Percentiles rank a stretch among this genome's conserved stretches.
These are phyloP conservation scores for Cyberlindnera mrakii DNA, from an alignment of 805 yeast genomes.

Conservation along the genomic window DNA sequence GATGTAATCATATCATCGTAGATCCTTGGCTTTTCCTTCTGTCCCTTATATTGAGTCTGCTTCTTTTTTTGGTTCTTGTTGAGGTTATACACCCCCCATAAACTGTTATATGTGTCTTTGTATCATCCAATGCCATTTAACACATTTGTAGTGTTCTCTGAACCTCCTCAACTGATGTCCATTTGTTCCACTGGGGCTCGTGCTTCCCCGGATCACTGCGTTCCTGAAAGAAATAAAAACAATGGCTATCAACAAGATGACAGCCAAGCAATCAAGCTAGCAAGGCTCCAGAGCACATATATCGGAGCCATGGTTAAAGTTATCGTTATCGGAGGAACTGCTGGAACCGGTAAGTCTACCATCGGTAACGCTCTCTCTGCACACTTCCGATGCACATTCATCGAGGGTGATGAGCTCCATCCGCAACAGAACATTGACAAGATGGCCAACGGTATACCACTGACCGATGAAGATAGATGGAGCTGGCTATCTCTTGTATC, in stretches of 20 bases:
- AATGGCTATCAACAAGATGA: background rate
- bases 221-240: background rate
- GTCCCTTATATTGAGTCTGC: background rate
- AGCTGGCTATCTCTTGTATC: constrained; percentile 70
- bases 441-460: constrained; percentile 76
- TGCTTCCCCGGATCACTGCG: constrained; percentile 1
- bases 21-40: background rate
- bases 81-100: too few species aligned
- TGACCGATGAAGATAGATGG: constrained; percentile 89
- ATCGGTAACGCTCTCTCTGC: constrained; percentile 50
- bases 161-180: background rate
- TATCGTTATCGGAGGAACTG: constrained; percentile 85
- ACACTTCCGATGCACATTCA: constrained; percentile 44
- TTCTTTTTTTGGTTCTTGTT: too few species aligned
- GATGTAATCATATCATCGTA: background rate
- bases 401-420: constrained; percentile 86
- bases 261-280: background rate
- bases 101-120: too few species aligned
- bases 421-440: constrained; percentile 68
- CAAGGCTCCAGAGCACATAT: background rate
- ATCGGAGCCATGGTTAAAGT: constrained; percentile 23
- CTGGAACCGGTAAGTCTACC: constrained; percentile 93
- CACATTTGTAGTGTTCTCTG: too few species aligned
- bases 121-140: too few species aligned
- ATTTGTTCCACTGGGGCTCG: background rate